Evolutionary conservation across 257 asterid species (phyloP), one percentile per base, ranked within the genome.

Genomic region (Petunia axillaris): DNA sequence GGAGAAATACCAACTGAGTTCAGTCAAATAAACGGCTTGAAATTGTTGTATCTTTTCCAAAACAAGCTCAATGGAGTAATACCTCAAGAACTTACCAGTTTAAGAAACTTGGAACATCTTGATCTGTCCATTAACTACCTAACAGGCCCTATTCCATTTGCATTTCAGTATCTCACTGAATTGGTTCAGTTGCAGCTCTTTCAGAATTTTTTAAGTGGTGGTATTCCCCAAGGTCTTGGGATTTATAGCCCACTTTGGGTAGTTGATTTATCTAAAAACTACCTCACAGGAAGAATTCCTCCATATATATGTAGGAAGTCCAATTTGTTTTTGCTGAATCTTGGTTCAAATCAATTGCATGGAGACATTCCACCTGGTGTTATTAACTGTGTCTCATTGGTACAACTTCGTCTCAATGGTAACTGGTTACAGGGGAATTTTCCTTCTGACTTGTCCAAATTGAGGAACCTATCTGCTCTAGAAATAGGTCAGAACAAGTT

Each of bases 121-220:
- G 98, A 94, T 82, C 70, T 94, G 84, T 94, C 98, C 3, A 89
- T 93, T 75, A 94, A 94, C 84, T 39, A n/a, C 81, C 83, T 94
- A 75, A 90, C 88, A 2, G 98, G 98, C 50, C 90, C 97, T 16
- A 94, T 94, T 77, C 98, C 98, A 1, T 82, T 70, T 62, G 97
- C 96, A 1, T 86, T 94, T 85, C 97, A 93, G 76, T 86, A 91
- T 82, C 92, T 89, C 44, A 79, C 93, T 37, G 64, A 81, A 25
- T 85, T 94, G 91, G 77, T 60, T 57, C 96, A 91, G 85, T 83
- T 94, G 8, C 96, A 89, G 89, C 97, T 94, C 44, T 93, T 91
- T 64, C 87, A 88, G 62, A 94, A 94, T 67, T 70, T 82, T 59
- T 81, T 94, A 80, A 90, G 80, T 50, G 98, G 98, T 7, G 54